These are phyloP conservation scores for Rauvolfia tetraphylla DNA, from an alignment of 257 asterid species.

Conservation along the genomic window DNA sequence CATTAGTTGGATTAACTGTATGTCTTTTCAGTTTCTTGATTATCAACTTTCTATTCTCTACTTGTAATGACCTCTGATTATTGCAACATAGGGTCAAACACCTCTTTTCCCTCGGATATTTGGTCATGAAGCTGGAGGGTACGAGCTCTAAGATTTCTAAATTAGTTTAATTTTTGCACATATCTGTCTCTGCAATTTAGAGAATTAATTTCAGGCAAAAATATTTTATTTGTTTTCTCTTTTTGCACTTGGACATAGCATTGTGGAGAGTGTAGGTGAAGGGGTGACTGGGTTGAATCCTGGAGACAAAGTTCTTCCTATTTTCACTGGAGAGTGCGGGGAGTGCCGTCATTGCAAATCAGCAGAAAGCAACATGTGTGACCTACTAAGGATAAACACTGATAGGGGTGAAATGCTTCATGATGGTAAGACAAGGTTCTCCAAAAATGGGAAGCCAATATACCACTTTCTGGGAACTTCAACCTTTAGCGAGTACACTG, in stretches of 20 bases:
- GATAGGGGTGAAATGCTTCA: conserved; percentile 74
- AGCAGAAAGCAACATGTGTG: conserved; percentile 84
- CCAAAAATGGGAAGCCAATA: conserved; percentile 65
- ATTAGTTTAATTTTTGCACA: background rate
- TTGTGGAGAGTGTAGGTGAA: conserved; percentile 87
- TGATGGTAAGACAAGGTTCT: conserved; percentile 71
- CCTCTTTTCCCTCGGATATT: conserved; percentile 86
- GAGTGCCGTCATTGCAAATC: conserved; percentile 79
- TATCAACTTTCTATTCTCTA: background rate
- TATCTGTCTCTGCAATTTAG: background rate
- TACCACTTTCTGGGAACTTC: conserved; percentile 85
- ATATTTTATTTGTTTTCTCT: background rate
- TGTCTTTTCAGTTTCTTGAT: background rate
- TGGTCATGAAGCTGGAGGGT: conserved; percentile 99
- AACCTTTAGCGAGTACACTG: conserved; percentile 89
- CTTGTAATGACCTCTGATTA: background rate
- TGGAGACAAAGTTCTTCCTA: conserved; percentile 91
- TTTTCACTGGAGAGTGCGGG: conserved; percentile 83
- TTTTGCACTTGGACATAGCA: conserved; percentile 26
- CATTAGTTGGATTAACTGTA: background rate
- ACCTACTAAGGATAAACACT: conserved; percentile 77
- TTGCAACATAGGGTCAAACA: conserved; percentile 67
- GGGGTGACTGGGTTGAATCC: conserved; percentile 74
- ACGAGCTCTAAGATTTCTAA: background rate
- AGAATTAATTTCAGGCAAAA: background rate